Evolutionary conservation across 768 basidiomycete genomes (phyloP).

Genomic region (Pleurotus platypus): DNA sequence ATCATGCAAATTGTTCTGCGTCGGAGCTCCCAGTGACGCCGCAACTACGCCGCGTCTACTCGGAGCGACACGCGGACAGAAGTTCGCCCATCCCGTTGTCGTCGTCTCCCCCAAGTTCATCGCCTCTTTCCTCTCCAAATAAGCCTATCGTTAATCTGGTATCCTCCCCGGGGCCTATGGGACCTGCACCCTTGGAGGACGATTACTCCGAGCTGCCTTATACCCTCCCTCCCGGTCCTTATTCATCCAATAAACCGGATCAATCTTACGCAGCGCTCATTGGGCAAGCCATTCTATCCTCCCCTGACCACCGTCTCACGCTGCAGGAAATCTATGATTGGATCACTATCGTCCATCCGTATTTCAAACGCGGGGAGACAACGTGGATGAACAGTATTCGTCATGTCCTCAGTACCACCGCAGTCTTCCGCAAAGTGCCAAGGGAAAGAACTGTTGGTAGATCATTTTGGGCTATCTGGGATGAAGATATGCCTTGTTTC

Average conservation of each 20-base stretch:
- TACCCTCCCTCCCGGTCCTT: constrained; percentile 80
- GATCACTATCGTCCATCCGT: constrained; percentile 91
- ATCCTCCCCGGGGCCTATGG: constrained; percentile 82
- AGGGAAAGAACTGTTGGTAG: constrained; percentile 76
- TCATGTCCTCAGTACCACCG: constrained; percentile 92
- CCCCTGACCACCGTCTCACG: constrained; percentile 78
- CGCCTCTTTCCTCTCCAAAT: constrained; percentile 63
- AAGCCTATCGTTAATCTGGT: constrained; percentile 67
- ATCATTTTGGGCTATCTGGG: constrained; percentile 85
- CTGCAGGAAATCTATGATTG: constrained; percentile 96
- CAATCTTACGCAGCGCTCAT: constrained; percentile 94
- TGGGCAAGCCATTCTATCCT: constrained; percentile 90
- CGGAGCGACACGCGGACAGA: background rate
- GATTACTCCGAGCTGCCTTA: constrained; percentile 70
- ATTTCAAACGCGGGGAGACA: constrained; percentile 87
- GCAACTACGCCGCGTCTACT: constrained; percentile 35
- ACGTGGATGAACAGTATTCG: constrained; percentile 99
- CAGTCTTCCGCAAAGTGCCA: constrained; percentile 83
- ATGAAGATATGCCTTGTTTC: constrained; percentile 81
- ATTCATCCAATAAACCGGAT: constrained; percentile 75
- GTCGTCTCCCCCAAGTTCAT: constrained; percentile 51
- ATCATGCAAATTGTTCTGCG: constrained; percentile 11
- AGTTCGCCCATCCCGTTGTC: constrained; percentile 53
- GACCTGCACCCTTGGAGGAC: constrained; percentile 56
- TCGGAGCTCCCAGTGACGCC: constrained; percentile 48